These are phyloP conservation scores for Colletotrichum sp. DNA, from an alignment of 2,329 filamentous ascomycete species.

Conservation along the genomic window DNA sequence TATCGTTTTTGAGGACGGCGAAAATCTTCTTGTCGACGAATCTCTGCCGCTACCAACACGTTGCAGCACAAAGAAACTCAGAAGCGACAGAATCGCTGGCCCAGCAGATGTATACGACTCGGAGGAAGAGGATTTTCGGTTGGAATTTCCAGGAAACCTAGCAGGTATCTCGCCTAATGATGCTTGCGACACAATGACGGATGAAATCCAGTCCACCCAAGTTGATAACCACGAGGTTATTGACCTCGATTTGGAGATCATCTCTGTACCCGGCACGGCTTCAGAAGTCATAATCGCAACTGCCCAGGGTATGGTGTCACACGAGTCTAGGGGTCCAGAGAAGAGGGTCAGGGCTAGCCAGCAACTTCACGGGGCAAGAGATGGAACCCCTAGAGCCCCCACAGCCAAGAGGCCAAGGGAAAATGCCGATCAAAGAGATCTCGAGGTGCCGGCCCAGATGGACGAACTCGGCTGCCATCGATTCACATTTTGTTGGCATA, in stretches of 20 bases:
- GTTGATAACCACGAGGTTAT: background rate
- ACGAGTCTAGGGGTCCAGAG: background rate
- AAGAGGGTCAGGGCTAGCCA: background rate
- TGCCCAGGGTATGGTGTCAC: background rate
- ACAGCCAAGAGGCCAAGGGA: background rate
- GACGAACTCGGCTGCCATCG: background rate
- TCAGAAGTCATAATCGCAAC: background rate
- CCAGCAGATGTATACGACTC: background rate
- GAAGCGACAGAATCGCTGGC: background rate
- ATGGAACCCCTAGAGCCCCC: background rate
- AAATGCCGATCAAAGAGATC: background rate
- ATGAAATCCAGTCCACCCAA: background rate
- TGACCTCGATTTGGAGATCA: background rate
- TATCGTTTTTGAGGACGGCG: fast-evolving
- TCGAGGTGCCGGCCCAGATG: background rate
- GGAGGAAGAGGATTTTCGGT: background rate
- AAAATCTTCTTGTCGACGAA: background rate
- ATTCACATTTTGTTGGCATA: background rate
- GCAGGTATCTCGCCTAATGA: background rate
- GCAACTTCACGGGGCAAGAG: background rate
- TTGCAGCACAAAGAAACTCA: background rate
- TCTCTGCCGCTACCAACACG: background rate
- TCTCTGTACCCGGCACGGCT: background rate
- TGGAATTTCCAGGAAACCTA: background rate
- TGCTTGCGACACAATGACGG: background rate